Base-by-base conservation (phyloP, 148 eudicot species). In the Agrostemma githago region DNA sequence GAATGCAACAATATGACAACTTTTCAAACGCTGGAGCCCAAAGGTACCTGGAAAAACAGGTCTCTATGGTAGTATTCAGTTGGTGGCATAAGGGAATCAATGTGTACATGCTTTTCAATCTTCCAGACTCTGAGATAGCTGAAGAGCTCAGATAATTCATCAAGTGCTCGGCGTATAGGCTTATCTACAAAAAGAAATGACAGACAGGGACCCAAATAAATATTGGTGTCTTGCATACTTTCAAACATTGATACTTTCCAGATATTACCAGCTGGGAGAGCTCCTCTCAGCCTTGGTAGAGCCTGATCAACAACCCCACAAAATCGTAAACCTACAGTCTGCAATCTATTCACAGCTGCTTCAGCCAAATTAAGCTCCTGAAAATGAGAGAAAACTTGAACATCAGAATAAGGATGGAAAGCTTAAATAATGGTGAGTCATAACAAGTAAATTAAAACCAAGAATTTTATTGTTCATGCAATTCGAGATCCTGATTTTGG, bases 31-130 rank as follows among this genome's bases (percentile, higher is more conserved):
- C 54, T 42, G 10, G 41, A 21, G 59, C 59, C 72, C 51, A 20
- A 15, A 14, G 42, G 71, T 86, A 89, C 96, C 98, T 94, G 97
- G 74, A 94, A 94, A 88, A 87, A 94, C 81, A 92, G 78, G 77
- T 87, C 87, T 75, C 96, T 83, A 81, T 94, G 98, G 76, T 91
- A 92, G 74, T 66, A 79, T 82, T 91, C 98, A 76, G 89, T 85
- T 43, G 98, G 96, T 81, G 91, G 96, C 91, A 94, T 88, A 72
- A 94, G 96, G 26, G 96, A 86, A 85, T 94, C 97, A 43, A 94
- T 80, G 68, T 75, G 90, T 19, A 89, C 83, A 75, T 84, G 83
- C 73, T 81, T 82, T 59, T 89, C 91, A 71, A 94, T 84, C 78
- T 85, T 87, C 98, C 96, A 89, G 71, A 86, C 77, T 84, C 92